Conservation (phyloP, 2,329 filamentous ascomycete species). For the Dactylellina drechsleri region DNA sequence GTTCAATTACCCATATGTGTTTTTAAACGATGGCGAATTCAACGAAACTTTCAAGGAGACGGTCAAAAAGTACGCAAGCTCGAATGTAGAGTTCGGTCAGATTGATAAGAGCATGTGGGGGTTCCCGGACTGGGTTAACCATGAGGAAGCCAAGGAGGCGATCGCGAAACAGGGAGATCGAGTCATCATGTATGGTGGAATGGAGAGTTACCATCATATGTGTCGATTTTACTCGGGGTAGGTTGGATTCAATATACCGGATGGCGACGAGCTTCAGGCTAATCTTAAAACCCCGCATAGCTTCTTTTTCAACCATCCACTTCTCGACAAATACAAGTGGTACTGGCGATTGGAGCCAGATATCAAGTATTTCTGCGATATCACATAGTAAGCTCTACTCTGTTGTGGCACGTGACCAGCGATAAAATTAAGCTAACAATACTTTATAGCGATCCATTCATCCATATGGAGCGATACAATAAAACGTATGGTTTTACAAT, state of each 20-base stretch:
- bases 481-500: constrained; percentile 99
- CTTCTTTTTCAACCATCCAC: constrained; percentile 96
- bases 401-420: not conserved
- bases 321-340: constrained; percentile 97
- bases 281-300: constrained; percentile 62
- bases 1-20: constrained; percentile 98
- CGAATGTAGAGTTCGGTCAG: constrained; percentile 88
- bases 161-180: constrained; percentile 96
- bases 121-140: constrained; percentile 94
- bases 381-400: constrained; percentile 80
- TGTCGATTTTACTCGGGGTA: constrained; percentile 98
- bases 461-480: constrained; percentile 91
- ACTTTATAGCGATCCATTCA: constrained; percentile 80
- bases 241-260: constrained; percentile 59
- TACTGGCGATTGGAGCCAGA: constrained; percentile 99
- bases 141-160: constrained; percentile 91
- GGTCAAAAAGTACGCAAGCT: constrained; percentile 88
- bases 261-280: constrained; percentile 14
- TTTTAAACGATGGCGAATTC: constrained; percentile 97
- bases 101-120: constrained; percentile 94
- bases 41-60: constrained; percentile 91
- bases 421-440: constrained; percentile 59
- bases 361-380: constrained; percentile 99
- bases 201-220: constrained; percentile 99
- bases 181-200: constrained; percentile 98